These are phyloP conservation scores for Picea glauca DNA, from an alignment of 75 land plant genomes.

Conservation along the genomic window DNA sequence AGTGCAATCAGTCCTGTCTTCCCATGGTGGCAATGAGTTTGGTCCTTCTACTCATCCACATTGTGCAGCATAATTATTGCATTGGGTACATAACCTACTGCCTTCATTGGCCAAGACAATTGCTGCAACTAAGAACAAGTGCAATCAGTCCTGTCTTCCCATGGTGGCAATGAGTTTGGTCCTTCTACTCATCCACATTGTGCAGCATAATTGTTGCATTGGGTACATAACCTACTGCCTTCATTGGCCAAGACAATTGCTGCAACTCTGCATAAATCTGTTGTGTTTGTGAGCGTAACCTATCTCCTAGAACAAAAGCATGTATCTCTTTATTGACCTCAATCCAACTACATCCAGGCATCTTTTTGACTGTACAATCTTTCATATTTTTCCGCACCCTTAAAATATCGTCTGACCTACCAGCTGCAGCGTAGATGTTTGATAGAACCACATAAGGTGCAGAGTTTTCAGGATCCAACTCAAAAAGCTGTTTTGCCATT, in stretches of 20 bases:
- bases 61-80: constrained; percentile 40
- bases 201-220: constrained; percentile 35
- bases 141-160: too few relatives aligned
- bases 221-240: constrained; percentile 55
- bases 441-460: constrained; percentile 27
- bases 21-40: neutral
- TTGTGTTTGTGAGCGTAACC: constrained; percentile 25
- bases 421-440: constrained; percentile 23
- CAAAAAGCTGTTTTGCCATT: constrained; percentile 11
- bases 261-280: constrained; percentile 32
- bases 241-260: constrained; percentile 33
- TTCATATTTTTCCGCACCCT: constrained; percentile 33
- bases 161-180: constrained; percentile 14
- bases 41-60: constrained; percentile 56
- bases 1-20: too few relatives aligned
- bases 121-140: constrained; percentile 11
- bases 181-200: constrained; percentile 57
- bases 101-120: constrained; percentile 38
- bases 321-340: constrained; percentile 33
- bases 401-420: constrained; percentile 27
- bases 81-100: constrained; percentile 51
- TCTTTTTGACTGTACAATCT: constrained; percentile 25
- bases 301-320: constrained; percentile 49
- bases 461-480: constrained; percentile 17
- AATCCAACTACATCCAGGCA: constrained; percentile 63